phyloP scores from a whole-genome alignment of 768 basidiomycete genomes.

The Phylloporus sp. region DNA sequence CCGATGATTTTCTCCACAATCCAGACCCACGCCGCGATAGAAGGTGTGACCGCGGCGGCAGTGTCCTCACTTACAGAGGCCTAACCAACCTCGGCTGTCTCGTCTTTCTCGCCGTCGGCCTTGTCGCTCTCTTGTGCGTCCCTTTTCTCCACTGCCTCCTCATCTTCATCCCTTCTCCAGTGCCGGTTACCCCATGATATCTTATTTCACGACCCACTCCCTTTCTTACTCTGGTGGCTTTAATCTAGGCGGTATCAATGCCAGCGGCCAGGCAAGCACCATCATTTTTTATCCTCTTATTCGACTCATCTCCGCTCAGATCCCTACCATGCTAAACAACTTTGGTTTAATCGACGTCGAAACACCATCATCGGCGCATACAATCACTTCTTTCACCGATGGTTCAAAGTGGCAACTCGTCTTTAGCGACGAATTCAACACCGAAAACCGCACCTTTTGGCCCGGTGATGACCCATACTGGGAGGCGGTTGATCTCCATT shows the following conservation, averaged over 20 bases:
- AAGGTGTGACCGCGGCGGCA: slow-evolving; percentile 49
- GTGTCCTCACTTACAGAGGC: slow-evolving; percentile 64
- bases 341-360: slow-evolving; percentile 71
- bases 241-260: slow-evolving; percentile 73
- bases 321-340: slow-evolving; percentile 57
- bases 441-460: slow-evolving; percentile 74
- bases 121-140: slow-evolving; percentile 58
- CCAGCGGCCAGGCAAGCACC: slow-evolving; percentile 56
- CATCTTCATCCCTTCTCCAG: slow-evolving; percentile 28
- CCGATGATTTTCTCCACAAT: slow-evolving; percentile 70
- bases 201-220: slow-evolving; percentile 45
- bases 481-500: slow-evolving; percentile 80
- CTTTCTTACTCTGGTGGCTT: slow-evolving; percentile 56
- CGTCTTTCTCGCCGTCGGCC: slow-evolving; percentile 45
- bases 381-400: slow-evolving; percentile 47
- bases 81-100: slow-evolving; percentile 70
- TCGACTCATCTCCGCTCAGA: slow-evolving; percentile 27
- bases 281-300: not conserved
- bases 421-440: slow-evolving; percentile 88
- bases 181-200: slow-evolving; percentile 59
- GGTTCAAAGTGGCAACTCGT: slow-evolving; percentile 59
- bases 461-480: slow-evolving; percentile 82
- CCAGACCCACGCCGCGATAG: slow-evolving; percentile 62
- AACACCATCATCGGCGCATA: slow-evolving; percentile 60
- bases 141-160: not conserved